Evolutionary conservation across 1,139 yeast genomes (phyloP), one percentile per base, ranked within the genome.

Genomic region (Geotrichum phurueaensis): DNA sequence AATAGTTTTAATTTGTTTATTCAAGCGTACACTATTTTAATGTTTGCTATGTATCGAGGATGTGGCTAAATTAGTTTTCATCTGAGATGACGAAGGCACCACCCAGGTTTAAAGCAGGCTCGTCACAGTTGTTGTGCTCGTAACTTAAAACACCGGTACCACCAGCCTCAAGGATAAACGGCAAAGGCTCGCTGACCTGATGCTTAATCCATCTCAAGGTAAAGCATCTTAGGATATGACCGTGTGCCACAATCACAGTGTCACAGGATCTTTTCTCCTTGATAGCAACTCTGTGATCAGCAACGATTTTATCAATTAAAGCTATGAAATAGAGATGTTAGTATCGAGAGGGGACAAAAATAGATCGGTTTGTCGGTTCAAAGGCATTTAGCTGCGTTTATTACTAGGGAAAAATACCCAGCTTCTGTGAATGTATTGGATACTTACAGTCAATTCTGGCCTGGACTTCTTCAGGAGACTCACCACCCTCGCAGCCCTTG

Each of bases 401-500:
- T n/a, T 33, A 13, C 39, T 5, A 13, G 39, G n/a, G n/a, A 2
- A 33, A 33, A 33, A n/a, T n/a, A 12, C 6, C n/a, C 13, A 3
- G 39, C 39, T 3, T 12, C 5, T 15, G n/a, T 33, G n/a, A 9
- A 13, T 0, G 39, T 33, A 15, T 47, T 27, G 20, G 29, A 18
- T 25, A 56, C 58, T 50, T 50, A 33, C 81, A 72, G 68, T 94
- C 96, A 52, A 92, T 75, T 69, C 98, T 80, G 51, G 76, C 76
- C 5, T 85, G 83, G 51, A 92, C 89, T 60, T 89, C 80, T 45
- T 76, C 72, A 51, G 86, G 79, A 53, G 78, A 74, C 73, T 92
- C 98, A 63, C 97, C 98, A 66, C 84, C 86, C 70, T 89, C 97
- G 73, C 98, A 92, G 2, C 97, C 98, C 69, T 90, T 92, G 65